A percentile compares a stretch with the other conserved stretches of the same genome.
These are phyloP conservation scores for Trichophyton equinum DNA, from an alignment of 2,329 filamentous ascomycete species.

Conservation along the genomic window DNA sequence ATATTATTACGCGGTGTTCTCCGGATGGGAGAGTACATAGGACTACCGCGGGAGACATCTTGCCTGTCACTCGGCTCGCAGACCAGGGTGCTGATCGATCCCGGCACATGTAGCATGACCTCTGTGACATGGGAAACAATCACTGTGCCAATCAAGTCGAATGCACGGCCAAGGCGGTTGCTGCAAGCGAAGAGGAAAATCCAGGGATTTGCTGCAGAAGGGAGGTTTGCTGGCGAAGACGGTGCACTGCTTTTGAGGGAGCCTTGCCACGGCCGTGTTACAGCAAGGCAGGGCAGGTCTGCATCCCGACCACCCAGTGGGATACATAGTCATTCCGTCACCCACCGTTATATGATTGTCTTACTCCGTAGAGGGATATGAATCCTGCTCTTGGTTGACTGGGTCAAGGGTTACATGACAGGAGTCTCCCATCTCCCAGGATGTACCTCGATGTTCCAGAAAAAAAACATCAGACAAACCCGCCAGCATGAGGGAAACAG, in stretches of 20 bases:
- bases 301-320: too few relatives aligned
- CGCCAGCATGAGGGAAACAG: not conserved
- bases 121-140: not conserved
- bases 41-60: not conserved
- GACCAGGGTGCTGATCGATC: not conserved
- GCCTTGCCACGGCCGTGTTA: too few relatives aligned
- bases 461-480: not conserved
- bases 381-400: not conserved
- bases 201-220: not conserved
- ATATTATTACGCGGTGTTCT: not conserved
- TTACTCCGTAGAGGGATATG: not conserved
- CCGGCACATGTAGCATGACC: not conserved
- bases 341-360: not conserved
- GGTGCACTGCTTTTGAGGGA: too few relatives aligned
- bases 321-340: too few relatives aligned
- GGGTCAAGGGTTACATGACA: not conserved
- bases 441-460: not conserved
- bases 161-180: not conserved
- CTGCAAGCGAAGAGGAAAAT: not conserved
- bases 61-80: not conserved
- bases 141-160: not conserved
- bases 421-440: not conserved
- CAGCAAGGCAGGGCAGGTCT: too few relatives aligned
- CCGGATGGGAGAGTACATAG: not conserved
- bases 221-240: too few relatives aligned